Evolutionary conservation across 768 basidiomycete genomes (phyloP).

Genomic region (Rhodotorula kratochvilovae): DNA sequence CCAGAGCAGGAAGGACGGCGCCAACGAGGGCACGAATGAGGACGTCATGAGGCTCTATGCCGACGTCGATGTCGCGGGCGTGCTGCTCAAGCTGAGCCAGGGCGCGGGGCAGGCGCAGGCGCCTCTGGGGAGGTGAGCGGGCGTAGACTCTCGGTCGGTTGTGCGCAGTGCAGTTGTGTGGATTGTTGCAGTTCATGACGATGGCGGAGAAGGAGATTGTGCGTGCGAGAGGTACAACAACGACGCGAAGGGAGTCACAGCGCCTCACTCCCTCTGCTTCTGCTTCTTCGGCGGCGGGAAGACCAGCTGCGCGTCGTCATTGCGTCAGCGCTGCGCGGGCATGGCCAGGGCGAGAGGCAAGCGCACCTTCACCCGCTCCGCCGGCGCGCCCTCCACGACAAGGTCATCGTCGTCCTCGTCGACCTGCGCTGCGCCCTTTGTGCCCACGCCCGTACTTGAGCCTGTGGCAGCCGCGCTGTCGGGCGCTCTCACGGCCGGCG

Average conservation of each 20-base stretch:
- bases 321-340: background rate
- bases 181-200: too few species aligned
- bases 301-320: background rate
- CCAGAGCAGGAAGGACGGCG: conserved; percentile 30
- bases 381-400: conserved; percentile 14
- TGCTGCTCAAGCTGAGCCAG: conserved; percentile 25
- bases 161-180: too few species aligned
- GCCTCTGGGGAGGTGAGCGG: background rate
- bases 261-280: too few species aligned
- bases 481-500: background rate
- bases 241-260: too few species aligned
- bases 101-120: background rate
- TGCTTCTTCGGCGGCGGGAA: background rate
- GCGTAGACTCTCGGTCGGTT: too few species aligned
- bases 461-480: too few species aligned
- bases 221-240: too few species aligned
- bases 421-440: background rate
- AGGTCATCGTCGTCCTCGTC: conserved; percentile 29
- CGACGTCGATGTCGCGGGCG: conserved; percentile 32
- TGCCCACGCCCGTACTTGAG: too few species aligned
- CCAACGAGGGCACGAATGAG: conserved; percentile 16
- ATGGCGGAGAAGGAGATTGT: too few species aligned
- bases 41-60: conserved; percentile 19
- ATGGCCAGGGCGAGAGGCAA: background rate
- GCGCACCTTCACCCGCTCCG: conserved; percentile 10